Evolutionary conservation across 2,329 filamentous ascomycete species (phyloP), one percentile per base, ranked within the genome.

Genomic region (Trichophyton equinum): DNA sequence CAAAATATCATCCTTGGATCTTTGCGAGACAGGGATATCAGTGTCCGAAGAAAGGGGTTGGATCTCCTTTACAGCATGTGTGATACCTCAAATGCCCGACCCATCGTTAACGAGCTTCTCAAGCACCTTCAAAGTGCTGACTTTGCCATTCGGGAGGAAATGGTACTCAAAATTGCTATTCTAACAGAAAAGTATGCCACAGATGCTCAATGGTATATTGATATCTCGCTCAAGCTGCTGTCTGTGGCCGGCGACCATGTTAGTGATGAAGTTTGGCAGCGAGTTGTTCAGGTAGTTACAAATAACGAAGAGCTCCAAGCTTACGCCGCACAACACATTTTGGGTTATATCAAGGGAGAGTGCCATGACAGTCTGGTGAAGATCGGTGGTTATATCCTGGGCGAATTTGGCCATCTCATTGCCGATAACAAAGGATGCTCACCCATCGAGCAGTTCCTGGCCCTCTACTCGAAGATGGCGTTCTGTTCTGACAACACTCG

Each of bases 11-110:
- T 99, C 67, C 84, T 99, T 51, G 90, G 91, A 36, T 96, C 94
- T 0, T 79, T 99, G 49, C 89, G 94, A 71, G 94, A 99, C 72
- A 83, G 94, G 62, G 94, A 99, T 73, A 99, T 99, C 69, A 97
- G 92, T 71, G 94, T 99, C 53, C 86, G 95, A 63, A 85, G 94
- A 67, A 97, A 99, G 75, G 94, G 92, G 62, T 81, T 99, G 56
- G 95, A 99, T 75, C 78, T 99, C 61, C 82, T 99, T 38, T 99
- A 99, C 82, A 99, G 94, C 83, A 99, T 99, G 94, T 99, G 95
- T 73, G 94, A 99, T 74, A 84, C 88, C 38, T 86, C 86, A n/a
- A 99, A 99, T 74, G 91, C 94, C 6, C 88, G 89, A 65, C 86
- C 89, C 8, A 95, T 99, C 66, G 94, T 99, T 44, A 87, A 88